Conservation (phyloP, 2,329 filamentous ascomycete genomes). For the Raffaelea deltoideospora region DNA sequence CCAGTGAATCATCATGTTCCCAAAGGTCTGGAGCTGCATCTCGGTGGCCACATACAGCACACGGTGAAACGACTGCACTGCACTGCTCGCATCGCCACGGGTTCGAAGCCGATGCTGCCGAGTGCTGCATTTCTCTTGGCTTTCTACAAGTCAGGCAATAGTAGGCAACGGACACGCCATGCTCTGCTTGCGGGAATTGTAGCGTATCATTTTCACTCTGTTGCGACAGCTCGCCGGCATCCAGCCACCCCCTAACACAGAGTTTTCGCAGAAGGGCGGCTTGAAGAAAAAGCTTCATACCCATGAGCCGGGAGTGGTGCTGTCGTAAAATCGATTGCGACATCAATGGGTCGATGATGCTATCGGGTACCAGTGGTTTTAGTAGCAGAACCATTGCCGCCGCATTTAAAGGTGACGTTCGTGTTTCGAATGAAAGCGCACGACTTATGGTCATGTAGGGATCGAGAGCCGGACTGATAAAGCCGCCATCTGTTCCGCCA, state of each 20-base stretch:
- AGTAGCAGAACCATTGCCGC: slow-evolving; percentile 46
- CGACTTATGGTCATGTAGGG: slow-evolving; percentile 38
- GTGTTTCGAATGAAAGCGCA: slow-evolving; percentile 39
- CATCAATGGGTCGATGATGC: slow-evolving; percentile 38
- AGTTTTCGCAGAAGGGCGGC: slow-evolving; percentile 40
- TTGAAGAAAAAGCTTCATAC: slow-evolving; percentile 43
- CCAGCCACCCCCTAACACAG: background rate
- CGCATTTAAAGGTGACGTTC: slow-evolving; percentile 40
- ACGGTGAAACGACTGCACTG: slow-evolving; percentile 34
- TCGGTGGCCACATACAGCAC: slow-evolving; percentile 42
- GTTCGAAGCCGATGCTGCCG: background rate
- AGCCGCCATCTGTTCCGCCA: slow-evolving; percentile 4
- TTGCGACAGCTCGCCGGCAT: no score
- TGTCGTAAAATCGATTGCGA: slow-evolving; percentile 41
- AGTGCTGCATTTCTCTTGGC: slow-evolving; percentile 35
- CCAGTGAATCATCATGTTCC: no score
- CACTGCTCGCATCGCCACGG: slow-evolving; percentile 35
- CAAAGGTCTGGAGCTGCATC: no score
- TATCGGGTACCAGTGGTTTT: slow-evolving; percentile 37
- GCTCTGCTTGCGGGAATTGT: slow-evolving; percentile 36
- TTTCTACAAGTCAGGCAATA: slow-evolving; percentile 41
- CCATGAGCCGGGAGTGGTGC: slow-evolving; percentile 43
- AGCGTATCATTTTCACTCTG: no score
- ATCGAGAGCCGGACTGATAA: slow-evolving; percentile 27
- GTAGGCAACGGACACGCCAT: slow-evolving; percentile 36